Evolutionary conservation across 1,284 basidiomycete genomes (phyloP), one percentile per base, ranked within the genome.

Genomic region (Ustilago xerochloae): DNA sequence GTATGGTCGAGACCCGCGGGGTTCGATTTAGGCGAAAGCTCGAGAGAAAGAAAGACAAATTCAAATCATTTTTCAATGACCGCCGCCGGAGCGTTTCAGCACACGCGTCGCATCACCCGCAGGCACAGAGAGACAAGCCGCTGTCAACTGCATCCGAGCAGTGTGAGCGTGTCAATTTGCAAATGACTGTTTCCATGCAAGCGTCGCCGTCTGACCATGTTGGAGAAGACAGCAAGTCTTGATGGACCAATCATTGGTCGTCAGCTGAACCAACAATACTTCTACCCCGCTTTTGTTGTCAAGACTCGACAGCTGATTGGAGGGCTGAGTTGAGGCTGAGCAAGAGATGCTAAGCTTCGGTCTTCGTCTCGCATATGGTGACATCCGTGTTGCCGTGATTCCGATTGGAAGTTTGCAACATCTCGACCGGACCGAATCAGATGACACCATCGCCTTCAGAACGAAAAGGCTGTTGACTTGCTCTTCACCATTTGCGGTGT

Each of bases 111-210:
- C 45, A 18, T 32, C 50, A 48, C 55, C n/a, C 62, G 49, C 52
- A 53, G 58, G 52, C n/a, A 2, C 36, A 28, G 3, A 8, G 3
- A 22, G 12, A 22, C 18, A 35, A n/a, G 53, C 53, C 18, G 53
- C 53, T 55, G 53, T 55, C 53, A 55, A 55, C 39, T 16, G 53
- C 53, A 55, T 32, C 39, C 29, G 18, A 43, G 36, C 50, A 39
- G 50, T 52, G n/a, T n/a, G n/a, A n/a, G n/a, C n/a, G n/a, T n/a
- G 26, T 41, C 50, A 36, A 16, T 36, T 18, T 52, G 13, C 12
- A n/a, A 29, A 33, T 22, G 30, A 26, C n/a, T n/a, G n/a, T 7
- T 36, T 36, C 7, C 3, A 36, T 39, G 38, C 38, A 39, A 39
- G 38, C n/a, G 38, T 4, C 20, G 38, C 13, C 41, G 41, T 16